These are phyloP conservation scores for Penicillium canescens DNA, from an alignment of 495 filamentous ascomycete genomes.

Conservation along the genomic window DNA sequence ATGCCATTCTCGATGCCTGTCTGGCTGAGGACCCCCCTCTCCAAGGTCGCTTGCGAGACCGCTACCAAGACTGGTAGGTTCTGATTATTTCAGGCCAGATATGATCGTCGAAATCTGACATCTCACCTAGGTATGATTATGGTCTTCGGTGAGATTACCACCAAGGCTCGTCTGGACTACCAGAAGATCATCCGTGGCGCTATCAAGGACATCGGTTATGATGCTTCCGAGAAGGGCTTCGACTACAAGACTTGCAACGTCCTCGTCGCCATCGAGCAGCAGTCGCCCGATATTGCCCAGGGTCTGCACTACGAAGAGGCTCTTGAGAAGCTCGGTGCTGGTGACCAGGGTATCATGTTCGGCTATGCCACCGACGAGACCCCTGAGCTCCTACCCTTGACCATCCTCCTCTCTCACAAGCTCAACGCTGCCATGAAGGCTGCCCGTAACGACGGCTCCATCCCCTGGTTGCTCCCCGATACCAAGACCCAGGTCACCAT, in stretches of 20 bases:
- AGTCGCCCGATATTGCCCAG: constrained; percentile 98
- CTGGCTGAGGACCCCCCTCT: constrained; percentile 90
- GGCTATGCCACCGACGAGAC: constrained; percentile 99
- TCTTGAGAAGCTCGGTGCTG: constrained; percentile 95
- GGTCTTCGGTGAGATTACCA: constrained; percentile 99
- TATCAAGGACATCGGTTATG: constrained; percentile 98
- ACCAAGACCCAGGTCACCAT: constrained; percentile 99
- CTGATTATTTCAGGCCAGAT: constrained; percentile 3
- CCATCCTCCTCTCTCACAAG: constrained; percentile 90
- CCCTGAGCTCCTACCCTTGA: constrained; percentile 92
- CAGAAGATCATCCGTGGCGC: constrained; percentile 93
- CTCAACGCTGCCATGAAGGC: constrained; percentile 90
- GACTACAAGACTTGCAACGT: constrained; percentile 99
- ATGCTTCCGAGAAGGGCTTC: constrained; percentile 95
- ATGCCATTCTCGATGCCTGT: constrained; percentile 98
- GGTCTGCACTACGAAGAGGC: constrained; percentile 96
- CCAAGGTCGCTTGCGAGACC: constrained; percentile 98
- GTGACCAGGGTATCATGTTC: constrained; percentile 99
- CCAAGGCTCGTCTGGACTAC: constrained; percentile 93
- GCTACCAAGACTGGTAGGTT: constrained; percentile 90
- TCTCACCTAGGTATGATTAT: constrained; percentile 77
- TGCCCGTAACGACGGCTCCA: constrained; percentile 79
- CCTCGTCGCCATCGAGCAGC: constrained; percentile 97
- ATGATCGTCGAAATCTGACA: constrained; percentile 20
- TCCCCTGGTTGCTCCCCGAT: constrained; percentile 95